Conservation (phyloP, 202 grass and related monocot genomes). For the Carex arenaria region DNA sequence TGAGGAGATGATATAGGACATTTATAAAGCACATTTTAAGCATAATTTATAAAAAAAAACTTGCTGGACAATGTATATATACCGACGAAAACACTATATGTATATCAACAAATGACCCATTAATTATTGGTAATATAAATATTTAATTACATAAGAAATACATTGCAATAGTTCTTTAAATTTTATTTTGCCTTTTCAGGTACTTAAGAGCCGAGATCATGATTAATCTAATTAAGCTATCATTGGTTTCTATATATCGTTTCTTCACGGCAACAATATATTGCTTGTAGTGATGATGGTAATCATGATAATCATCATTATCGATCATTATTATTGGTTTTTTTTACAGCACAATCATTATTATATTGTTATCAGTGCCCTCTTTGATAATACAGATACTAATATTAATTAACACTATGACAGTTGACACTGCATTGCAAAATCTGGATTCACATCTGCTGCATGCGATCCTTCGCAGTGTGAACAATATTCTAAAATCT, state of each 20-base stretch:
- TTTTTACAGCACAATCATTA: no score
- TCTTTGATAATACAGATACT: neutral
- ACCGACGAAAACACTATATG: neutral
- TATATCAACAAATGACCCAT: neutral
- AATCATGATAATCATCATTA: neutral
- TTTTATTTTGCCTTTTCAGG: neutral
- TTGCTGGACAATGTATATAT: neutral
- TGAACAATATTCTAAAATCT: no score
- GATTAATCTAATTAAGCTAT: neutral
- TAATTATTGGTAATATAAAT: neutral
- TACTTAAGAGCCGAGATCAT: neutral
- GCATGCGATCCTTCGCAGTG: no score
- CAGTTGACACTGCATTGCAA: neutral
- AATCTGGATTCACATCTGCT: no score
- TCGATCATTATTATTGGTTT: neutral
- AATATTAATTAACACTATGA: neutral
- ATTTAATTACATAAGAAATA: neutral
- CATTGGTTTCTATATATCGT: neutral
- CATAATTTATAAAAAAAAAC: neutral
- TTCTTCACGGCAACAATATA: neutral
- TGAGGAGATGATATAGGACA: neutral
- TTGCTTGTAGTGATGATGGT: neutral
- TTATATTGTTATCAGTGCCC: neutral
- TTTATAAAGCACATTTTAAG: neutral
- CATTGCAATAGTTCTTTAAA: neutral